Percentiles rank a stretch among this genome's conserved stretches.
phyloP scores from a whole-genome alignment of 805 yeast genomes.

The Starmera amethionina region DNA sequence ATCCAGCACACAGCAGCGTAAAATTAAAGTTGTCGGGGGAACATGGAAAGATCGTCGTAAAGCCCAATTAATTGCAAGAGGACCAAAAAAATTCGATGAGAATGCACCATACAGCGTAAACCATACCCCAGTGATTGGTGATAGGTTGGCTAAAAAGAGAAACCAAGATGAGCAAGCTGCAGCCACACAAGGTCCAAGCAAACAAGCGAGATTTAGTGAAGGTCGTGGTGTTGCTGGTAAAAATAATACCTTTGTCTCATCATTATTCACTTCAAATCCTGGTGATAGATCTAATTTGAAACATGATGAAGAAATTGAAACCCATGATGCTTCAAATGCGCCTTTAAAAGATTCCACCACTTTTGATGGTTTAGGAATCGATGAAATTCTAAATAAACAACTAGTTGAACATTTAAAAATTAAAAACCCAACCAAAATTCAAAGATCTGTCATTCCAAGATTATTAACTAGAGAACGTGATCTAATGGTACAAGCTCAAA shows the following conservation, averaged over 20 bases:
- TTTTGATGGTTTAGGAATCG: conserved; percentile 65
- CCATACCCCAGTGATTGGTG: background rate
- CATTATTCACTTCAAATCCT: conserved; percentile 69
- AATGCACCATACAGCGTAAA: background rate
- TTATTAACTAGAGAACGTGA: conserved; percentile 40
- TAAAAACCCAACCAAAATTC: conserved; percentile 76
- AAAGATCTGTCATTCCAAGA: conserved; percentile 68
- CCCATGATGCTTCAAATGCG: conserved; percentile 68
- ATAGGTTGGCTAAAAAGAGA: conserved; percentile 7
- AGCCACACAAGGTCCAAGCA: conserved; percentile 17
- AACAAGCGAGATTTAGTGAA: conserved; percentile 33
- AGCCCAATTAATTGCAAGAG: conserved; percentile 14
- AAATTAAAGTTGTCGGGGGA: conserved; percentile 52
- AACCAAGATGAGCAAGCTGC: conserved; percentile 5
- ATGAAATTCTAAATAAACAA: conserved; percentile 40
- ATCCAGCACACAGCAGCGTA: conserved; percentile 2
- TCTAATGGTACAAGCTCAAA: conserved; percentile 88
- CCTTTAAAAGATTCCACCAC: conserved; percentile 59
- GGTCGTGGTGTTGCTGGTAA: conserved; percentile 42
- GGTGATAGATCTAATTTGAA: conserved; percentile 31
- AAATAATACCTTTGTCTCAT: conserved; percentile 67
- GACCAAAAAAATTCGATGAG: conserved; percentile 2
- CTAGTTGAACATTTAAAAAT: conserved; percentile 46
- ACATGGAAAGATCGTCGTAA: conserved; percentile 76
- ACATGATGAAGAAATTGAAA: conserved; percentile 23